Evolutionary conservation across 164 flowering plant genomes (phyloP), one percentile per base, ranked within the genome.

Genomic region (Vitis rupestris): DNA sequence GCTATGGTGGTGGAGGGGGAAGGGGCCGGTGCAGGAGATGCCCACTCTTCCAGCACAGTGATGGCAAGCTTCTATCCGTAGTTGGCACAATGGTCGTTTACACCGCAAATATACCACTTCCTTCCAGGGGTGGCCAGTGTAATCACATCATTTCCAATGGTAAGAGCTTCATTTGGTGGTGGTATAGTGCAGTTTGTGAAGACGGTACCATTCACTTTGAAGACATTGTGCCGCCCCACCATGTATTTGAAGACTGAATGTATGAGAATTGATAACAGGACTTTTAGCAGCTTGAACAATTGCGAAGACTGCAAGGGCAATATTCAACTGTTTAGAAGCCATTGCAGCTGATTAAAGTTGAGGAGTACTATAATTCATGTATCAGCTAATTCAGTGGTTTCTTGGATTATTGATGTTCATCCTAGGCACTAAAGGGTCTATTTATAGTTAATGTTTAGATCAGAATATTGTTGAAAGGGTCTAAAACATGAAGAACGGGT

Each of bases 91-190:
- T 70, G 72, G 15, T 53, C 15, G 14, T 7, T 14, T 4, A 61
- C 61, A 8, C 66, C 61, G 37, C 72, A 70, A 70, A 70, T 52
- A 59, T 70, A 70, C 72, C 72, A 70, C 29, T 70, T 70, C 8
- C 29, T 61, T 31, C 72, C 72, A 0, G 57, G 56, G 11, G 50
- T 47, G 3, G 50, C 6, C 5, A 61, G 52, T 1, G 12, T 4
- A 17, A 70, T 54, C 12, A 29, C 37, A 48, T 70, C 72, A 6
- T 70, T 52, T 10, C 72, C 72, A 4, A 31, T 30, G 14, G 72
- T 44, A 4, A 70, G 31, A 9, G 30, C 44, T 8, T 52, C 52
- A 11, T 16, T 47, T 9, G 7, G 13, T 3, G 59, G 37, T 17
- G 72, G 59, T 1, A 14, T 11, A 1, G 12, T 31, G 53, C 72